Evolutionary conservation across 2,329 filamentous ascomycete genomes (phyloP).

Genomic region (Trichoderma asperellum): DNA sequence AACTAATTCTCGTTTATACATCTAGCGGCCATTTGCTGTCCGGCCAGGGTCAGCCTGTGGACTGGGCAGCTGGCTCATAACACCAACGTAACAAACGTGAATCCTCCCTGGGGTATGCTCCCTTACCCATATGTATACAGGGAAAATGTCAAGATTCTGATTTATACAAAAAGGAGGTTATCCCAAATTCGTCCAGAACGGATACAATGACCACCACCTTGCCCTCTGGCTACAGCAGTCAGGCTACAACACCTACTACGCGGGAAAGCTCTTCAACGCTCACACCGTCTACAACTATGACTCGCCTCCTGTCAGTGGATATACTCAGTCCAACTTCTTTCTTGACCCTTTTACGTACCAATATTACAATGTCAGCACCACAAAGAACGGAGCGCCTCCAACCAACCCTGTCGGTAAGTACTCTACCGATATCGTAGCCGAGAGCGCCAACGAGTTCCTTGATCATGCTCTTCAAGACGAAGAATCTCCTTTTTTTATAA

Average conservation of each 20-base stretch:
- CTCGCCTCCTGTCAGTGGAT: conserved; percentile 59
- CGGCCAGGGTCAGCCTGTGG: conserved; percentile 66
- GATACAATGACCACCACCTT: conserved; percentile 68
- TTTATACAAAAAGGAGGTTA: conserved; percentile 48
- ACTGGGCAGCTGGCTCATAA: conserved; percentile 71
- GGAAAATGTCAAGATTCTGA: not conserved
- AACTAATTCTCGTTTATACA: not conserved
- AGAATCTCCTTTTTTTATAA: conserved; percentile 67
- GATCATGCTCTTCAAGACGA: conserved; percentile 57
- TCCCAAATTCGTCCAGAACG: conserved; percentile 67
- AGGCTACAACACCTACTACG: conserved; percentile 73
- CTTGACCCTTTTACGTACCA: conserved; percentile 45
- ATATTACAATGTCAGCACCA: conserved; percentile 54
- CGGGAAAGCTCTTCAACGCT: conserved; percentile 72
- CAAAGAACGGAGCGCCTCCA: conserved; percentile 33
- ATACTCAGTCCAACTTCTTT: conserved; percentile 54
- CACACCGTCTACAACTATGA: conserved; percentile 66
- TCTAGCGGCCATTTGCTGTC: conserved; percentile 65
- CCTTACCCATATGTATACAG: too few relatives aligned
- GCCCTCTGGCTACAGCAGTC: conserved; percentile 71
- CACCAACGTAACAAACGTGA: conserved; percentile 67
- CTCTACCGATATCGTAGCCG: conserved; percentile 61
- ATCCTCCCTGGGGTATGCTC: conserved; percentile 54
- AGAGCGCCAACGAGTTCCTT: conserved; percentile 63
- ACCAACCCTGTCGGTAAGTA: conserved; percentile 41